Base-by-base conservation (phyloP, 148 eudicot genomes). In the Camellia sinensis region DNA sequence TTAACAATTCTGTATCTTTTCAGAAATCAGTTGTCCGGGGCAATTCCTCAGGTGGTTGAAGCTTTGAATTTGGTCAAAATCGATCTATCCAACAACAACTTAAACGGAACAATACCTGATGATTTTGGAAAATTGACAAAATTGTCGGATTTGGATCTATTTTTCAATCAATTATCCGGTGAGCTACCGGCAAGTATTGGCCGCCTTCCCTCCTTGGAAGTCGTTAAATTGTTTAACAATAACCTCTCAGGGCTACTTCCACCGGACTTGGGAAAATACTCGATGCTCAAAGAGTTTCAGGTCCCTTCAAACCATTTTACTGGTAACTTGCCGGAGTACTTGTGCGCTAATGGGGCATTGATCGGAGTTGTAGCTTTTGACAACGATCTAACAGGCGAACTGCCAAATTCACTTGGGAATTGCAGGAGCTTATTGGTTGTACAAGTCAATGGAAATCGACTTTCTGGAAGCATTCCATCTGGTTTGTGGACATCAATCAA, bases 1-100 rank as follows among this genome's bases (percentile, higher is more conserved):
- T 73, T 80, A 45, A 65, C 41, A 7, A n/a, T 2, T 3, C 50
- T 77, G 18, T 72, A 14, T 41, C n/a, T 82, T 7, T 56, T 21
- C 56, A 78, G 44, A n/a, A 77, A 78, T 19, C 45, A 54, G 2
- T 82, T 71, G 7, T 78, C 71, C 13, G 77, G 82, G 45, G 22
- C 8, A 11, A 71, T 80, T 80, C 77, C 82, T 9, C 21, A 9
- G 53, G 1, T 14, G 2, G 37, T 71, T 71, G 29, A 71, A 71
- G 54, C 56, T 48, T 12, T 19, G 45, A 71, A 46, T 18, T 71
- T 71, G 56, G 15, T 43, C 14, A 15, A 46, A 50, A 19, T 71
- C 3, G 74, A 71, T 48, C 11, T 71, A 7, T 71, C 74, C 0
- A 13, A n/a, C 2, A 71, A 71, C 52, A 46, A 45, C 11, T 48